phyloP scores from a whole-genome alignment of 2,329 filamentous ascomycete genomes.

The Knufia fluminis region DNA sequence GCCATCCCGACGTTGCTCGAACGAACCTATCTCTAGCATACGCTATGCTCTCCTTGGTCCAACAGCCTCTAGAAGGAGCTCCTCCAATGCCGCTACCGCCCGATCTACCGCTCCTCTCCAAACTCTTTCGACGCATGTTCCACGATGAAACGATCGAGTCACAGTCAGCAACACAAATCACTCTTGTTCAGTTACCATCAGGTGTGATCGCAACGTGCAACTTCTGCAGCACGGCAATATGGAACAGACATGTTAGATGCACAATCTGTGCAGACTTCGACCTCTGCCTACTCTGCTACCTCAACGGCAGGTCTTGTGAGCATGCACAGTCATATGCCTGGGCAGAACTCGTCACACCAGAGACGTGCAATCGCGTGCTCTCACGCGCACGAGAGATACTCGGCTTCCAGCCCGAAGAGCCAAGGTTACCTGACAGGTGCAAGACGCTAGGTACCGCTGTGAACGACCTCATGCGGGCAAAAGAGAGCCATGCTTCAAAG shows the following conservation, averaged over 20 bases:
- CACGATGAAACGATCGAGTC: slow-evolving; percentile 27
- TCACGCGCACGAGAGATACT: slow-evolving; percentile 23
- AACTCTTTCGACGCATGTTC: slow-evolving; percentile 26
- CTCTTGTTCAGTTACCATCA: slow-evolving; percentile 25
- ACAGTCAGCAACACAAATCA: slow-evolving; percentile 21
- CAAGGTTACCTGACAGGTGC: slow-evolving; percentile 19
- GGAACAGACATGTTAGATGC: slow-evolving; percentile 32
- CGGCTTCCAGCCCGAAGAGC: slow-evolving; percentile 23
- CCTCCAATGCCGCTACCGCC: slow-evolving; percentile 20
- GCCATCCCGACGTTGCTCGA: slow-evolving; percentile 28
- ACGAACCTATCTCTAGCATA: slow-evolving; percentile 26
- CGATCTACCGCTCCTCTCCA: slow-evolving; percentile 24
- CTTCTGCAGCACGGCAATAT: slow-evolving; percentile 31
- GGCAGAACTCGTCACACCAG: slow-evolving; percentile 27
- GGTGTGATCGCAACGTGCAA: slow-evolving; percentile 30
- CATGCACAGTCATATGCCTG: slow-evolving; percentile 28
- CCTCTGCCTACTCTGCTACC: slow-evolving; percentile 29
- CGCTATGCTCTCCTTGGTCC: slow-evolving; percentile 27
- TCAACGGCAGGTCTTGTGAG: slow-evolving; percentile 30
- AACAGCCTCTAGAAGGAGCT: slow-evolving; percentile 11
- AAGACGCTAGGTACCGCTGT: slow-evolving; percentile 25
- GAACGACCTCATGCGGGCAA: slow-evolving; percentile 26
- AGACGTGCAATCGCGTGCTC: slow-evolving; percentile 24
- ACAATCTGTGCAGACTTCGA: slow-evolving; percentile 30
- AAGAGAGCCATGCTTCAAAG: slow-evolving; percentile 18